These are phyloP conservation scores for Phtheirospermum japonicum DNA, from an alignment of 257 asterid species.

Conservation along the genomic window DNA sequence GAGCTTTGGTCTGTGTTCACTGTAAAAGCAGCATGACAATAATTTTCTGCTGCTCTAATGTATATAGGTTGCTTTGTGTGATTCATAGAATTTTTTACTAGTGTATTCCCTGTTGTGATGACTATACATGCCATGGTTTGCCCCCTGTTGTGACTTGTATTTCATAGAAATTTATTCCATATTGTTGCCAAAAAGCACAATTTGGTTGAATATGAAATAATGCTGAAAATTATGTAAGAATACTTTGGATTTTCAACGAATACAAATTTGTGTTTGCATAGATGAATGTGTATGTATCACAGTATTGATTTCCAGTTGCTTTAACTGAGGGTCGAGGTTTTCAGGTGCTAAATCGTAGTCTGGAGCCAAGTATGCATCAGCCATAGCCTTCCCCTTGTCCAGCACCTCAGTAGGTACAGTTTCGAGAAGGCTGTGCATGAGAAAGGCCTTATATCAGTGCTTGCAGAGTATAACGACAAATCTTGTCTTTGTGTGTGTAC, in stretches of 20 bases:
- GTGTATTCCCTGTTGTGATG: constrained; percentile 1
- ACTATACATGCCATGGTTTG: not conserved
- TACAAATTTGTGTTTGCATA: not conserved
- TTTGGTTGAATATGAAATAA: not conserved
- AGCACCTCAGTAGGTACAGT: constrained; percentile 81
- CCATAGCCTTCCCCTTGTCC: constrained; percentile 79
- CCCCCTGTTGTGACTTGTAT: not conserved
- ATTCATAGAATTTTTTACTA: not conserved
- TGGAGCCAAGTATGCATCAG: constrained; percentile 59
- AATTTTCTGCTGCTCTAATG: constrained; percentile 4
- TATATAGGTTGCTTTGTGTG: constrained; percentile 20
- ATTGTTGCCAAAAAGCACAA: constrained; percentile 14
- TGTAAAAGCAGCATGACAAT: not conserved
- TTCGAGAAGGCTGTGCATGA: constrained; percentile 57
- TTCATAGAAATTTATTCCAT: not conserved
- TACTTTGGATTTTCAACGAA: not conserved
- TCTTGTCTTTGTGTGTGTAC: not conserved
- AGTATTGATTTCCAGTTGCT: constrained; percentile 67
- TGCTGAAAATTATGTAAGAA: not conserved
- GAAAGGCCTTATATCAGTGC: not conserved
- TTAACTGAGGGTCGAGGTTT: constrained; percentile 52
- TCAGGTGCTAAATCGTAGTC: constrained; percentile 39
- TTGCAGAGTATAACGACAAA: not conserved
- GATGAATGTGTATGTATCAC: constrained; percentile 22
- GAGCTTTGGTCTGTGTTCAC: not conserved